A percentile compares a stretch with the other conserved stretches of the same genome.
These are phyloP conservation scores for Russula sp. DNA, from an alignment of 768 basidiomycete species.

Conservation along the genomic window DNA sequence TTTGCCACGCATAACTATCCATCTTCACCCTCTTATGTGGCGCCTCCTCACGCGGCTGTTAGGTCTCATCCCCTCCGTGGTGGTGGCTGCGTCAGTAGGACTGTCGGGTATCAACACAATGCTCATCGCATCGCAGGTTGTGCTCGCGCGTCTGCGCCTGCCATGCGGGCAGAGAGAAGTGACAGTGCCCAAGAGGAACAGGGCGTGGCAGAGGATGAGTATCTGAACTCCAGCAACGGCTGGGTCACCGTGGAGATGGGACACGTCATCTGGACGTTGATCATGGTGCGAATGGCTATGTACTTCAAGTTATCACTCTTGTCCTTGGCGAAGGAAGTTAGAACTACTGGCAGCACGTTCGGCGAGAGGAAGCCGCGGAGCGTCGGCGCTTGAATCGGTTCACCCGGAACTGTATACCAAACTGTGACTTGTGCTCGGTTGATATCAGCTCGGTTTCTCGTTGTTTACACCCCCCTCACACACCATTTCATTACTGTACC, in stretches of 20 bases:
- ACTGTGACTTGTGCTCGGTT: too few species aligned
- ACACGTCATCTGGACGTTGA: conserved; percentile 50
- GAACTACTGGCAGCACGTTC: too few species aligned
- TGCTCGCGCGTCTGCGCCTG: conserved; percentile 35
- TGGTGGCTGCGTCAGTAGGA: conserved; percentile 72
- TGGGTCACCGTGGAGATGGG: conserved; percentile 44
- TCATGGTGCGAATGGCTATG: conserved; percentile 35
- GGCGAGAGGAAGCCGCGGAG: too few species aligned
- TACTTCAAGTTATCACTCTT: not conserved
- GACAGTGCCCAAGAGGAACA: conserved; percentile 25
- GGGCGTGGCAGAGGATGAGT: too few species aligned
- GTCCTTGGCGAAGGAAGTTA: not conserved
- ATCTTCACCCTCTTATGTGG: conserved; percentile 57
- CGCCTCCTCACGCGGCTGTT: conserved; percentile 76
- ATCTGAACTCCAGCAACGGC: too few species aligned
- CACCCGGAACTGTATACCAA: too few species aligned
- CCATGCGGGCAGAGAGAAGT: not conserved
- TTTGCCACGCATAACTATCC: conserved; percentile 13
- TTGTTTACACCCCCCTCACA: too few species aligned
- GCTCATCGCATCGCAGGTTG: conserved; percentile 82
- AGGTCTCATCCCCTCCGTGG: conserved; percentile 76
- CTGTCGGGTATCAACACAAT: conserved; percentile 63
- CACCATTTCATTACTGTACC: too few species aligned
- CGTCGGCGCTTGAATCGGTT: too few species aligned
- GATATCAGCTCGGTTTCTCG: too few species aligned